These are phyloP conservation scores for Suillus tomentosus DNA, from an alignment of 768 basidiomycete species.

Conservation along the genomic window DNA sequence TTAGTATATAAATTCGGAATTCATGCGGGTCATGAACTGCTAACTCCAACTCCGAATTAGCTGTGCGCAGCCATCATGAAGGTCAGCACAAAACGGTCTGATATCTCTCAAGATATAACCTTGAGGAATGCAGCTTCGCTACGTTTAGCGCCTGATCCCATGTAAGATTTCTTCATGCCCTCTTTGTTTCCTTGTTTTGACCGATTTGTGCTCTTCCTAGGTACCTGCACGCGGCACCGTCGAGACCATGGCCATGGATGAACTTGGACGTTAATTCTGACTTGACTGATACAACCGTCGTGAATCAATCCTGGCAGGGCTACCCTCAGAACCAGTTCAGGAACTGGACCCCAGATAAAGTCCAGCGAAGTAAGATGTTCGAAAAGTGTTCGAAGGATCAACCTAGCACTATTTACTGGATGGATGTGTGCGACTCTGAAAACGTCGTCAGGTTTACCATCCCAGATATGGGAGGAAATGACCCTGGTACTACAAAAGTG, in stretches of 20 bases:
- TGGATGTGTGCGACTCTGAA: constrained; percentile 21
- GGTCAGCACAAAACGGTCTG: no score
- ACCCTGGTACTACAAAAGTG: constrained; percentile 12
- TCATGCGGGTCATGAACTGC: background rate
- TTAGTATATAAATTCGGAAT: background rate
- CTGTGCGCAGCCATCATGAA: background rate
- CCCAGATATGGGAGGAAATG: background rate
- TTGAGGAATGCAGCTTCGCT: background rate
- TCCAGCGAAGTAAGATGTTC: constrained; percentile 28
- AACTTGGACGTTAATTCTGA: constrained; percentile 9
- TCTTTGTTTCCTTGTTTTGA: background rate
- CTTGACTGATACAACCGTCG: no score
- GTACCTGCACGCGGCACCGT: constrained; percentile 22
- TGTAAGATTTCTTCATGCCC: background rate
- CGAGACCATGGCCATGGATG: constrained; percentile 40
- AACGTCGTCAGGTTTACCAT: background rate
- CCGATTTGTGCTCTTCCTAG: constrained; percentile 4
- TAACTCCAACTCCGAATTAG: background rate
- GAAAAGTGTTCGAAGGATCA: constrained; percentile 18
- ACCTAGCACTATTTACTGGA: constrained; percentile 22
- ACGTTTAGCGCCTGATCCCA: background rate
- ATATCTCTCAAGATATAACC: background rate
- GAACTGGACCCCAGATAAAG: constrained; percentile 48
- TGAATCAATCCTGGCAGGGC: background rate
- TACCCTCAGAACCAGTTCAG: constrained; percentile 25